Base-by-base conservation (phyloP, 1,284 basidiomycete species). In the Papiliotrema terrestris region DNA sequence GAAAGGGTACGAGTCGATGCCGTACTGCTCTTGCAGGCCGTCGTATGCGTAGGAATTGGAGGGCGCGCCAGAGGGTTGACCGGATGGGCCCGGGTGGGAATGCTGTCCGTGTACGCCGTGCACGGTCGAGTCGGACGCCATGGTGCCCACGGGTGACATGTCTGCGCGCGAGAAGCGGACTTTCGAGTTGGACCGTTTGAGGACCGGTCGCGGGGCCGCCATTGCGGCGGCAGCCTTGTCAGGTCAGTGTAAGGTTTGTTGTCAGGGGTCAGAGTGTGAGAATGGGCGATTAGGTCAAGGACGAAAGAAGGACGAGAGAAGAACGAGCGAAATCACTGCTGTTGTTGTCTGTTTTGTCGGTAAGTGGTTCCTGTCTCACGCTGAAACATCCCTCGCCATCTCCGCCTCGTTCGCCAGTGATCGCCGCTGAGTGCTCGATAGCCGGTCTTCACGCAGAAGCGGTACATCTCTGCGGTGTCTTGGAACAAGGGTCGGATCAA, bases 91-190 rank as follows among this genome's bases (percentile, higher is more conserved):
- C 8, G 39, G 26, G 15, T 49, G 37, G 14, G 36, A 41, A 25
- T 48, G 51, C 36, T 46, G 51, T 8, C 49, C 41, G 38, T 56
- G 54, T 14, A 56, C 54, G 14, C 49, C 50, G 29, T 52, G 50
- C 4, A 52, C 50, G 6, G 50, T 52, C 8, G 42, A 52, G 36
- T 62, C 60, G 13, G 60, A 60, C 9, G 55, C 55, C 45, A 57
- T 59, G 25, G 60, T 62, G 25, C 55, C 52, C 1, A 62, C 49
- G 8, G 60, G 58, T 25, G 58, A 56, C 58, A 51, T 58, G 32
- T 60, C 64, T 38, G 54, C 59, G 5, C 63, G 59, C 15, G 56
- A 60, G 57, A 67, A 67, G 5, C 63, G 57, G 36, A 67, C 65
- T 49, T 60, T 60, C 25, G 63, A 63, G 23, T 58, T 44, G 45